These are phyloP conservation scores for Metschnikowia sp. DNA, from an alignment of 805 yeast genomes.

Conservation along the genomic window DNA sequence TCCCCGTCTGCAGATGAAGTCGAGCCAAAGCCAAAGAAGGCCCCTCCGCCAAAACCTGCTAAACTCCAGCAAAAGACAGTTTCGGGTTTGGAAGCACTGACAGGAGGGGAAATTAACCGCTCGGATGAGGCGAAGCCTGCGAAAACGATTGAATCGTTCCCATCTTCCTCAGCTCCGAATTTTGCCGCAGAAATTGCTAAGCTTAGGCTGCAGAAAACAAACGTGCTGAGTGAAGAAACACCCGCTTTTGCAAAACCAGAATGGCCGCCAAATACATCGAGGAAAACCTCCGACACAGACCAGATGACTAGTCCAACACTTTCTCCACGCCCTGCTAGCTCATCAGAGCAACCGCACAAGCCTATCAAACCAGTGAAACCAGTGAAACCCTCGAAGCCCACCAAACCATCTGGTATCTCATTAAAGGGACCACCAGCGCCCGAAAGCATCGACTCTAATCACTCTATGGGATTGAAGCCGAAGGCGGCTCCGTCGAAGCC, in stretches of 20 bases:
- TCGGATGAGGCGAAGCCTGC: neutral
- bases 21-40: slow-evolving; percentile 21
- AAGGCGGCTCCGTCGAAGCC: neutral
- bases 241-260: neutral
- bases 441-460: no score
- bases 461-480: no score
- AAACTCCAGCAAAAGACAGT: slow-evolving; percentile 16
- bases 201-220: slow-evolving; percentile 1
- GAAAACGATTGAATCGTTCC: neutral
- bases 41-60: slow-evolving; percentile 44
- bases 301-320: no score
- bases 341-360: neutral
- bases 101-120: neutral
- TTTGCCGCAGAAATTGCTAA: slow-evolving; percentile 29
- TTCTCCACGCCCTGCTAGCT: no score
- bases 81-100: neutral
- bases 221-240: neutral
- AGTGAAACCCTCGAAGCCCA: slow-evolving; percentile 13
- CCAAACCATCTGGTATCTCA: neutral
- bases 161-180: slow-evolving; percentile 17
- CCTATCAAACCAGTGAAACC: slow-evolving; percentile 20
- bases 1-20: neutral
- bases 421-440: neutral
- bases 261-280: slow-evolving; percentile 1
- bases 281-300: neutral